Conservation (phyloP, 441 rosid genomes). For the Erodium trifolium region DNA sequence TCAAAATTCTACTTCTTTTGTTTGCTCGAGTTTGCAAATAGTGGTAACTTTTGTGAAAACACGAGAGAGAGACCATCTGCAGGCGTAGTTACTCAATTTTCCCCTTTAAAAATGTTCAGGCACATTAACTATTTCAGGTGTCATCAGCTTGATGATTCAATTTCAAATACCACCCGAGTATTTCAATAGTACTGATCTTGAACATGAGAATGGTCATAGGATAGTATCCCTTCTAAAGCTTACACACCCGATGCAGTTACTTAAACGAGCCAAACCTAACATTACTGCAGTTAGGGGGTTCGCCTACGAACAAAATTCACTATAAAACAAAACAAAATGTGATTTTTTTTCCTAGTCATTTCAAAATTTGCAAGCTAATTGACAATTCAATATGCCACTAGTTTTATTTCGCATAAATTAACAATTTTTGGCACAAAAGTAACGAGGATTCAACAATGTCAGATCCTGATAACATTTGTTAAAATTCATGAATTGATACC, state of each 20-base stretch:
- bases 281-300: no score
- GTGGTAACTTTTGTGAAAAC: no score
- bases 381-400: not conserved
- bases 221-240: slow-evolving; percentile 2
- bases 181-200: not conserved
- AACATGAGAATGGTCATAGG: not conserved
- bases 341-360: not conserved
- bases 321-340: not conserved
- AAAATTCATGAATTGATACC: not conserved
- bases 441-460: not conserved
- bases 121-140: not conserved
- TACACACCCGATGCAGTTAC: not conserved
- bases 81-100: no score
- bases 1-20: no score
- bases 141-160: not conserved
- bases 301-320: not conserved
- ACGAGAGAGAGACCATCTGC: no score
- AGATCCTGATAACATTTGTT: not conserved
- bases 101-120: no score
- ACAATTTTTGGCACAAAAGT: not conserved
- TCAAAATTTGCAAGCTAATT: not conserved
- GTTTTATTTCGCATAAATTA: not conserved
- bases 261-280: not conserved
- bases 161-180: not conserved
- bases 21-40: no score